Conservation (phyloP, 352 stramenopile species). For the Phytophthora macrochlamydospora region DNA sequence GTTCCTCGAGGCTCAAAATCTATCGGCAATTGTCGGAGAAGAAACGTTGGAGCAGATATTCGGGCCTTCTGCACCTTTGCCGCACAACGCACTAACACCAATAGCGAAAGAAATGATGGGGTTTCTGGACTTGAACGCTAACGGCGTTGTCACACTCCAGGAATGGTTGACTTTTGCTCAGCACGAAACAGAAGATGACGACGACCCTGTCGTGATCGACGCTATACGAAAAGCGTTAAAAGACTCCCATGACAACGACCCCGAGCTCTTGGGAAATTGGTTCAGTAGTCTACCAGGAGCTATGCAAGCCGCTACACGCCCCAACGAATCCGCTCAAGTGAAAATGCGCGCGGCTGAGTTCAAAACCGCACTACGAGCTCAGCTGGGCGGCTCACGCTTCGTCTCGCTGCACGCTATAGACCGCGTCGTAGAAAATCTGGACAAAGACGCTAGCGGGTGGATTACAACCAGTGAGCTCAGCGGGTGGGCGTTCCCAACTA, state of each 20-base stretch:
- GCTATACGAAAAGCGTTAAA: slow-evolving; percentile 23
- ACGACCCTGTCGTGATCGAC: slow-evolving; percentile 29
- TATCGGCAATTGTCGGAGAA: slow-evolving; percentile 12
- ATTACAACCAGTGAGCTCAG: slow-evolving; percentile 65
- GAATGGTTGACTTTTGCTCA: slow-evolving; percentile 57
- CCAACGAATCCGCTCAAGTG: slow-evolving; percentile 14
- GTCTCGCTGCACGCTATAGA: slow-evolving; percentile 37
- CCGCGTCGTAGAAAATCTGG: slow-evolving; percentile 42
- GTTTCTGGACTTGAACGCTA: slow-evolving; percentile 56
- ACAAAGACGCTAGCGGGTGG: slow-evolving; percentile 68
- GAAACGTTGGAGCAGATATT: slow-evolving; percentile 19
- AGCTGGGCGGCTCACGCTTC: slow-evolving; percentile 12
- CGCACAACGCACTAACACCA: slow-evolving; percentile 5
- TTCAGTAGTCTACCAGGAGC: slow-evolving; percentile 50
- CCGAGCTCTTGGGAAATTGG: slow-evolving; percentile 39
- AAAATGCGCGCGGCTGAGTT: slow-evolving; percentile 68
- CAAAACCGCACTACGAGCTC: slow-evolving; percentile 50
- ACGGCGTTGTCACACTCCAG: slow-evolving; percentile 58
- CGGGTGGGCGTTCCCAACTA: slow-evolving; percentile 55
- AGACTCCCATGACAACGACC: slow-evolving; percentile 22
- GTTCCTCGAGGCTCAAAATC: slow-evolving; percentile 40
- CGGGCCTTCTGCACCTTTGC: slow-evolving; percentile 8
- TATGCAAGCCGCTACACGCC: slow-evolving; percentile 15
- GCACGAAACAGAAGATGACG: slow-evolving; percentile 9
- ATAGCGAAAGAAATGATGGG: slow-evolving; percentile 42